Conservation (phyloP, 2,329 filamentous ascomycete genomes). For the Colletotrichum destructivum region DNA sequence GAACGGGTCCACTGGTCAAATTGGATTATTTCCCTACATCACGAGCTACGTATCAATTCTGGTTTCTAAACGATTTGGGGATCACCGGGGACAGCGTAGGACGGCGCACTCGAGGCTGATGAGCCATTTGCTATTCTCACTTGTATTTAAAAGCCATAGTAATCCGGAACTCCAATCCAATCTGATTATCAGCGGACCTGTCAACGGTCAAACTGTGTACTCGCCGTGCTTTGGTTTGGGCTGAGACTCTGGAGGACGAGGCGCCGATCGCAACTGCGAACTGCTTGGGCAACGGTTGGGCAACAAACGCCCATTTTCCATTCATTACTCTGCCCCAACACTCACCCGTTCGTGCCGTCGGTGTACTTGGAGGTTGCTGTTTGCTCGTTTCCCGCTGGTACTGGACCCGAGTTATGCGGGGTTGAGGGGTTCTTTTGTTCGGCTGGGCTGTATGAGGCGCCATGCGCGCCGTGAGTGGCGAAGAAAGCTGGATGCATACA, state of each 20-base stretch:
- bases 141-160: conserved; percentile 15
- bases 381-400: background rate
- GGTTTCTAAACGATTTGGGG: background rate
- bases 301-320: background rate
- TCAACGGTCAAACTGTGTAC: background rate
- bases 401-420: background rate
- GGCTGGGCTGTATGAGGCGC: too few species aligned
- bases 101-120: background rate
- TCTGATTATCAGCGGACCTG: background rate
- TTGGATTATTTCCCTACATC: conserved; percentile 15
- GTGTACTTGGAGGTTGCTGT: background rate
- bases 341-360: background rate
- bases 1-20: conserved; percentile 12
- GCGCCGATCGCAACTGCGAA: conserved; percentile 16
- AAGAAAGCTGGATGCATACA: too few species aligned
- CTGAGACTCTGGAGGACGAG: background rate
- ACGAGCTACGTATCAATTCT: conserved; percentile 20
- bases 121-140: background rate
- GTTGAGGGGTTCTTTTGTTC: too few species aligned
- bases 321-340: too few species aligned
- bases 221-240: background rate
- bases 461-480: too few species aligned
- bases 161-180: background rate
- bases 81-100: background rate
- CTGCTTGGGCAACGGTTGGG: conserved; percentile 12